These are phyloP conservation scores for Helicocarpus griseus DNA, from an alignment of 2,329 filamentous ascomycete species.

Conservation along the genomic window DNA sequence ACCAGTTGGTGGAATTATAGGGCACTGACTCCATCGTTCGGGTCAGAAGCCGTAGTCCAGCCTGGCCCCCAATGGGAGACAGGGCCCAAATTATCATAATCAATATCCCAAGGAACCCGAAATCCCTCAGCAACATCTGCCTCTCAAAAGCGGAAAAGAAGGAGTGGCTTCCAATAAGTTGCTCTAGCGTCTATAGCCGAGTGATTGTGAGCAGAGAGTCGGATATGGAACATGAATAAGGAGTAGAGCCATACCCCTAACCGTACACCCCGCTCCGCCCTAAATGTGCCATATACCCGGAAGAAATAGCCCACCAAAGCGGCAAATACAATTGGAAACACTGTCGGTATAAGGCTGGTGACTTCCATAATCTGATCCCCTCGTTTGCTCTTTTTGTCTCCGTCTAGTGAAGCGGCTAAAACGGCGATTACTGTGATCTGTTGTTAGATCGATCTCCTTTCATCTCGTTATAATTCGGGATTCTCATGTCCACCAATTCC, in stretches of 20 bases:
- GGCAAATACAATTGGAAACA: slow-evolving; percentile 1
- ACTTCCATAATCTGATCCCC: not conserved
- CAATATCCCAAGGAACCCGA: not conserved
- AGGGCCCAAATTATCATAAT: not conserved
- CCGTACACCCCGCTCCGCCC: not conserved
- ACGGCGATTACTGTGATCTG: not conserved
- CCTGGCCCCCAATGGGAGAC: not conserved
- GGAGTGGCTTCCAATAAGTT: not conserved
- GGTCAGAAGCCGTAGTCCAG: not conserved
- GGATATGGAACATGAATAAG: not conserved
- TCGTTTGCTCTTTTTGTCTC: not conserved
- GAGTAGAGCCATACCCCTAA: not conserved
- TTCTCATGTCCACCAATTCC: not conserved
- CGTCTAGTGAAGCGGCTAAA: not conserved
- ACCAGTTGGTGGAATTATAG: slow-evolving; percentile 1
- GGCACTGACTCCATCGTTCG: not conserved
- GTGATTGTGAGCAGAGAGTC: not conserved
- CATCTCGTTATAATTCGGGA: no score
- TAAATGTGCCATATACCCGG: slow-evolving; percentile 1
- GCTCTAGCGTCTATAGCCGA: not conserved
- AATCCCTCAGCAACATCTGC: not conserved
- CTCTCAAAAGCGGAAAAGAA: not conserved
- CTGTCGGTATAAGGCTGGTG: not conserved
- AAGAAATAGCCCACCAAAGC: slow-evolving; percentile 1
- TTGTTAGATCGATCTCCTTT: not conserved